Evolutionary conservation across 75 land plant species (phyloP), one percentile per base, ranked within the genome.

Genomic region (Larix kaempferi): DNA sequence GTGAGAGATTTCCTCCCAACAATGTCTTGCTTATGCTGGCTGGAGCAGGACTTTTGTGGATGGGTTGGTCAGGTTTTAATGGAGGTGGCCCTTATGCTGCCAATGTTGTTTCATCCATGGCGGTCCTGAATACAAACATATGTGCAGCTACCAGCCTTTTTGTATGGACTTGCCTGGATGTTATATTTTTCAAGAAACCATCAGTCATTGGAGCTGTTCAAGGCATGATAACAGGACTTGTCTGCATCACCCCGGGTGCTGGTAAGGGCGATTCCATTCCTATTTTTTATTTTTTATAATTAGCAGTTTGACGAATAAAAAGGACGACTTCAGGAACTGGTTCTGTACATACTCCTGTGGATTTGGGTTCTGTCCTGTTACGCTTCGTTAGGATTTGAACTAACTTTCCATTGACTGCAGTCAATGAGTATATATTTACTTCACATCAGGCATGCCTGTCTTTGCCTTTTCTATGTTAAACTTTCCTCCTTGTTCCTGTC

Each of bases 51-150:
- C 76, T 94, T 55, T 76, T 94, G n/a, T 94, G 96, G 96, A 76
- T 94, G 92, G 96, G 96, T 0, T 94, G 96, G 96, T 59, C 85
- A 3, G 96, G 96, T 1, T 94, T 94, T 89, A 92, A 94, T 77
- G 96, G 96, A 5, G 96, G 94, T 3, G 94, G 81, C 7, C 96
- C 96, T 0, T 90, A 83, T 58, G 78, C 94, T 0, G 96, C 96
- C 22, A 92, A 92, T 79, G 59, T 89, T 13, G 86, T 49, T 74
- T 59, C 74, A 72, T 72, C 74, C 60, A 76, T 94, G 14, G 96
- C 96, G 3, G 81, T 90, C 16, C 69, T 91, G 58, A 93, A 91
- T 81, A 93, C 96, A 25, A 84, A 92, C 83, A 64, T 94, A 15
- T 86, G 90, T 58, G 89, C 96, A 0, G 92, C 96, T 6, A 86